A percentile compares a stretch with the other conserved stretches of the same genome.
phyloP scores from a whole-genome alignment of 331 rosid genomes.

The Rosa hybrid region DNA sequence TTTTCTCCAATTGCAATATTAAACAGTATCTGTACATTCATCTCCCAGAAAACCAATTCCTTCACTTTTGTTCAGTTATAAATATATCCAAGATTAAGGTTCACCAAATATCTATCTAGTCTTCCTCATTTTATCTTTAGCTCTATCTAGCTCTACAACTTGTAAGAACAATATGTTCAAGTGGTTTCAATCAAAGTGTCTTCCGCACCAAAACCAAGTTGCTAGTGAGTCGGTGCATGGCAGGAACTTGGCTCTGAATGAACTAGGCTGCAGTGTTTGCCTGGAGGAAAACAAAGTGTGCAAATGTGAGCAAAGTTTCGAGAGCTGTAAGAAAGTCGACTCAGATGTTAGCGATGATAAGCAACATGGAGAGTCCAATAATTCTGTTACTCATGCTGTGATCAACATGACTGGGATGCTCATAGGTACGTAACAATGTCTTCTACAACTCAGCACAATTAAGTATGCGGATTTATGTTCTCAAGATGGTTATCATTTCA shows the following conservation, averaged over 20 bases:
- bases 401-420: constrained; percentile 89
- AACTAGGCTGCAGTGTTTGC: constrained; percentile 36
- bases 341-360: background rate
- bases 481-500: background rate
- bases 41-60: background rate
- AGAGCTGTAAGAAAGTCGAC: constrained; percentile 3
- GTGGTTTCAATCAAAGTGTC: constrained; percentile 21
- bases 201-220: constrained; percentile 29
- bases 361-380: constrained; percentile 38
- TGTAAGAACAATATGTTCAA: constrained; percentile 33
- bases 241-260: constrained; percentile 24
- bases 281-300: constrained; percentile 48
- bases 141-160: background rate
- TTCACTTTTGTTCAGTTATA: constrained; percentile 28
- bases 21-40: background rate
- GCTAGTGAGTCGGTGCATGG: constrained; percentile 28
- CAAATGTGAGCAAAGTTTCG: constrained; percentile 25
- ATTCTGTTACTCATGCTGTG: constrained; percentile 61
- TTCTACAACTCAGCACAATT: background rate
- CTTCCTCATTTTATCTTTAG: background rate
- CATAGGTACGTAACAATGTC: constrained; percentile 41
- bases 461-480: background rate
- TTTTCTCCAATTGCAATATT: constrained; percentile 1
- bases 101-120: constrained; percentile 5
- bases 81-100: constrained; percentile 11